A percentile compares a stretch with the other conserved stretches of the same genome.
phyloP scores from a whole-genome alignment of 139 green algal species.

The Tetradesmus obliquus region DNA sequence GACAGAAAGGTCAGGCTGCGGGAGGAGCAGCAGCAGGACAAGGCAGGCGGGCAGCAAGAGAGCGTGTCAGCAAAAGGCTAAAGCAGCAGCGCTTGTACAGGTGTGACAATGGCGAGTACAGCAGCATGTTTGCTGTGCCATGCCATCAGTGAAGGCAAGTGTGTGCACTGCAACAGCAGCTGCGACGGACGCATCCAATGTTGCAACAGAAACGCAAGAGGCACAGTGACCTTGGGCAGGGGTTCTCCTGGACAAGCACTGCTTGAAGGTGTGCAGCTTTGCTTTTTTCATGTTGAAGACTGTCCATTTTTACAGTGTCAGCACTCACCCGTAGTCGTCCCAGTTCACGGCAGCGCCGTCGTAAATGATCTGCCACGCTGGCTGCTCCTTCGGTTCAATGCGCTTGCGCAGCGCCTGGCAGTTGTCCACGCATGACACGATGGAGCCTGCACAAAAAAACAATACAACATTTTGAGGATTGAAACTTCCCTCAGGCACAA shows the following conservation, averaged over 20 bases:
- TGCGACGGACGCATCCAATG: too few relatives aligned
- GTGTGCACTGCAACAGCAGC: too few relatives aligned
- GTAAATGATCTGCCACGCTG: background rate
- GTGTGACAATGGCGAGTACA: background rate
- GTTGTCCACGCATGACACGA: background rate
- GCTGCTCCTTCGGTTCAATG: background rate
- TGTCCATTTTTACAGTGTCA: too few relatives aligned
- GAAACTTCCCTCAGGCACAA: too few relatives aligned
- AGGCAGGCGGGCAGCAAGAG: background rate
- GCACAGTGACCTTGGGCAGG: too few relatives aligned
- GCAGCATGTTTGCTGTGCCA: background rate
- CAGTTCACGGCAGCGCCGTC: background rate
- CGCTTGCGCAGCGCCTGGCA: background rate
- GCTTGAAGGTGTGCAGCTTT: too few relatives aligned
- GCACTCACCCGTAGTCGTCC: background rate
- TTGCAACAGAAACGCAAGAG: too few relatives aligned
- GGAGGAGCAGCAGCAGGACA: background rate
- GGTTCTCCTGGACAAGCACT: too few relatives aligned
- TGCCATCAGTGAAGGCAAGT: too few relatives aligned
- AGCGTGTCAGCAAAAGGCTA: background rate
- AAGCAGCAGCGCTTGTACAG: background rate
- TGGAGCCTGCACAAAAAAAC: background rate
- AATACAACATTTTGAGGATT: too few relatives aligned
- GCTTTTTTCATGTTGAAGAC: too few relatives aligned
- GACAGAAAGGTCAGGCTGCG: background rate